A percentile compares a stretch with the other conserved stretches of the same genome.
phyloP scores from a whole-genome alignment of 129 eudicot species.

The Centaurea solstitialis region DNA sequence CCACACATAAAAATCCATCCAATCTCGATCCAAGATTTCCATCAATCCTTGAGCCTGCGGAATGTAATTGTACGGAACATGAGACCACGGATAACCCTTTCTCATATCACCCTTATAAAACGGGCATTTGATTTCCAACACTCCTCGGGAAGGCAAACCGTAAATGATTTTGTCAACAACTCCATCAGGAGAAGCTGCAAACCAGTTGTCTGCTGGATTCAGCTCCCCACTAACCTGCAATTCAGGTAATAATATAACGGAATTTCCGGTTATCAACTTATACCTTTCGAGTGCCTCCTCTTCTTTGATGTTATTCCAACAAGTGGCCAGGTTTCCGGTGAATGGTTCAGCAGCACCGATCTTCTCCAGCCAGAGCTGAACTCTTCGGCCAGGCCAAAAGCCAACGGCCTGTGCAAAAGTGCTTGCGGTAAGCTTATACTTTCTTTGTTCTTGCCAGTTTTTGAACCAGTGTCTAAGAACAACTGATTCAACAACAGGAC shows the following conservation, averaged over 20 bases:
- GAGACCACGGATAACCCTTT: conserved; percentile 54
- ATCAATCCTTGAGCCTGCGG: conserved; percentile 94
- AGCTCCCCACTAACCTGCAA: conserved; percentile 55
- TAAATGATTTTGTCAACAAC: conserved; percentile 46
- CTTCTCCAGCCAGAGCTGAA: conserved; percentile 86
- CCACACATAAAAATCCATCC: conserved; percentile 97
- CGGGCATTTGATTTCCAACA: conserved; percentile 84
- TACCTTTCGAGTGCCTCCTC: conserved; percentile 88
- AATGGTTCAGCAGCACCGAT: conserved; percentile 72
- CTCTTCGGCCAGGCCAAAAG: conserved; percentile 77
- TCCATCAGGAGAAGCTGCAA: conserved; percentile 94
- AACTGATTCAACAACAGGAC: conserved; percentile 55
- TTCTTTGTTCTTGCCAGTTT: conserved; percentile 82
- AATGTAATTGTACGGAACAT: conserved; percentile 53
- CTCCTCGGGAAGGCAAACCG: conserved; percentile 66
- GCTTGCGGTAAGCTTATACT: conserved; percentile 80
- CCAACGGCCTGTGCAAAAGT: conserved; percentile 81
- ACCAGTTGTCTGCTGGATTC: conserved; percentile 55
- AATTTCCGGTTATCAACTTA: conserved; percentile 69
- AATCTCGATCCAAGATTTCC: conserved; percentile 79
- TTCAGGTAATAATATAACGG: conserved; percentile 52
- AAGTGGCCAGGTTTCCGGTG: conserved; percentile 67
- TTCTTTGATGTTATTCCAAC: conserved; percentile 87
- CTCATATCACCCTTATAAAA: conserved; percentile 68
- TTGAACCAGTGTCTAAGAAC: conserved; percentile 75